These are phyloP conservation scores for Saitoella complicata DNA, from an alignment of 805 yeast genomes.

Conservation along the genomic window DNA sequence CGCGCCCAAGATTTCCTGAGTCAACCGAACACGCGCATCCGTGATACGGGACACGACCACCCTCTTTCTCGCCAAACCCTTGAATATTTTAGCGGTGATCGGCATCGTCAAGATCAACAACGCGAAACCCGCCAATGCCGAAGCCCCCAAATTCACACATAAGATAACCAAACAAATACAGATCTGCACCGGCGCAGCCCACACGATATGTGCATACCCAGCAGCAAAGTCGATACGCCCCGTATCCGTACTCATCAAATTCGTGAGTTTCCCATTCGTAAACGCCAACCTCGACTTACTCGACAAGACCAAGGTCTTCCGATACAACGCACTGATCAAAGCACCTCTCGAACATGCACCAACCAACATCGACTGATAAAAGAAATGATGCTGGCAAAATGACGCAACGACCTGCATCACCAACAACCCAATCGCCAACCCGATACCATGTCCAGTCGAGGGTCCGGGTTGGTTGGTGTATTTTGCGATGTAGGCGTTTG, in stretches of 20 bases:
- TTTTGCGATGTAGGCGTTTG: conserved; percentile 27
- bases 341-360: conserved; percentile 63
- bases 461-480: conserved; percentile 13
- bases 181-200: conserved; percentile 49
- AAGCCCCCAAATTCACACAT: conserved; percentile 50
- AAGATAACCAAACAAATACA: conserved; percentile 49
- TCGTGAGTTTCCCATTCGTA: conserved; percentile 57
- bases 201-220: conserved; percentile 48
- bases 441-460: conserved; percentile 46
- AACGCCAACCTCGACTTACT: conserved; percentile 40
- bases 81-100: conserved; percentile 32
- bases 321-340: conserved; percentile 51
- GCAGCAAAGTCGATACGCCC: conserved; percentile 64
- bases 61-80: conserved; percentile 38
- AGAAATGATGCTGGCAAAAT: conserved; percentile 41
- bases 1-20: conserved; percentile 63
- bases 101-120: conserved; percentile 25
- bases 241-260: conserved; percentile 66
- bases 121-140: conserved; percentile 57
- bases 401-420: conserved; percentile 36
- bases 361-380: conserved; percentile 40
- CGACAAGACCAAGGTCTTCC: conserved; percentile 49
- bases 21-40: conserved; percentile 57
- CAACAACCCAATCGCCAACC: conserved; percentile 58
- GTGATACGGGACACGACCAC: conserved; percentile 44